phyloP scores from a whole-genome alignment of 148 eudicot genomes.

The Rhododendron kiyosumense region DNA sequence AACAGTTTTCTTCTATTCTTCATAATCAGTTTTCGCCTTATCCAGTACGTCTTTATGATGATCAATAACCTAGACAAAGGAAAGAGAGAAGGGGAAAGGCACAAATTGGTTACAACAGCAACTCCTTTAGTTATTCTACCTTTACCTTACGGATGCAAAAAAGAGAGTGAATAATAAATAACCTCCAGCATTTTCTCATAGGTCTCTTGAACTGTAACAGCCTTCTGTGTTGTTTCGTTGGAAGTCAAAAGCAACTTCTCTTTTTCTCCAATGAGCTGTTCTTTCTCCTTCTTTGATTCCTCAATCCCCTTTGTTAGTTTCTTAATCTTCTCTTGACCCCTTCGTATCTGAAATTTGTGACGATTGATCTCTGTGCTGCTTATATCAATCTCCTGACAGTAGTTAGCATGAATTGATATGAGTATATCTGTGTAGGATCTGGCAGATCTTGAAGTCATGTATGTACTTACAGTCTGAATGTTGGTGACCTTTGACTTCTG shows the following conservation, averaged over 20 bases:
- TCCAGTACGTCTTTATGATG: conserved; percentile 75
- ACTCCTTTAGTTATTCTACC: neutral
- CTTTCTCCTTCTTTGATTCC: conserved; percentile 81
- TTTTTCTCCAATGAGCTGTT: conserved; percentile 54
- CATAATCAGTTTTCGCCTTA: conserved; percentile 75
- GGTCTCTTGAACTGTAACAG: conserved; percentile 71
- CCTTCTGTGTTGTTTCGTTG: conserved; percentile 78
- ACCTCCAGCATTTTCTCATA: conserved; percentile 80
- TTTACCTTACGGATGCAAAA: neutral
- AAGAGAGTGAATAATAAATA: neutral
- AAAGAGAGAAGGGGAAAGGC: neutral
- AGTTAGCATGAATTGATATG: no score
- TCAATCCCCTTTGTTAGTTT: no score
- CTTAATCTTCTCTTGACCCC: no score
- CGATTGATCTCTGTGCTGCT: conserved; percentile 86
- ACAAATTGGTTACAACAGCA: neutral
- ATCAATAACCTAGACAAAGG: conserved; percentile 53
- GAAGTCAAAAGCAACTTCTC: conserved; percentile 48
- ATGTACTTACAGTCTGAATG: conserved; percentile 77
- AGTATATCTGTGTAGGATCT: no score
- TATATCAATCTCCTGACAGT: conserved; percentile 92
- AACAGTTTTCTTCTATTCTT: conserved; percentile 62
- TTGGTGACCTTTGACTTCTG: conserved; percentile 75
- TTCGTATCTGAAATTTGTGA: conserved; percentile 77
- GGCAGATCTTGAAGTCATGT: no score